Evolutionary conservation across 2,329 filamentous ascomycete species (phyloP).

Genomic region (Clathrospora elynae): DNA sequence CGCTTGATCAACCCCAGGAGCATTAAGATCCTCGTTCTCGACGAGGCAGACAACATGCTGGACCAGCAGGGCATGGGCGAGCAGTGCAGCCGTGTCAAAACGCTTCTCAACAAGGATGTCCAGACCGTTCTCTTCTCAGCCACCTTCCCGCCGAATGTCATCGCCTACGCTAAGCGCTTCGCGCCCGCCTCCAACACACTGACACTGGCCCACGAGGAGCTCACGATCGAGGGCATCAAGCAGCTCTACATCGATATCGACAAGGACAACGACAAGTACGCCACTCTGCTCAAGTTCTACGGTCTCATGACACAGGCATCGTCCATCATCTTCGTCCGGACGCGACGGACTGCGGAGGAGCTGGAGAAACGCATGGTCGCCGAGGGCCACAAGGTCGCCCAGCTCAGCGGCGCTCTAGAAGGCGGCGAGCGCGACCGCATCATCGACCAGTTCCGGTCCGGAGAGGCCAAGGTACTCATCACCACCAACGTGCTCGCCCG

Average conservation of each 20-base stretch:
- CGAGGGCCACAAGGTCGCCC: constrained; percentile 90
- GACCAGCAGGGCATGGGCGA: constrained; percentile 94
- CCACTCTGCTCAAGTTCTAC: constrained; percentile 88
- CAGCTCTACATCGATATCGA: constrained; percentile 97
- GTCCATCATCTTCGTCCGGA: constrained; percentile 98
- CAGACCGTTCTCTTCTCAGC: constrained; percentile 96
- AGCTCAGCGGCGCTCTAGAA: constrained; percentile 86
- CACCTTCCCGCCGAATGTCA: constrained; percentile 85
- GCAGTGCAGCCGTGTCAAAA: constrained; percentile 89
- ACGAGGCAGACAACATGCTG: constrained; percentile 99
- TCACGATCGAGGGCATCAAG: constrained; percentile 95
- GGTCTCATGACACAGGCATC: constrained; percentile 95
- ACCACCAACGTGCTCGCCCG: constrained; percentile 96
- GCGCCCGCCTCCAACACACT: constrained; percentile 86
- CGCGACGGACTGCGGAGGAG: constrained; percentile 79
- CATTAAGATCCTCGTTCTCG: constrained; percentile 84
- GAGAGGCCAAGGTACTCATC: constrained; percentile 92
- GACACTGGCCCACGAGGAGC: constrained; percentile 84
- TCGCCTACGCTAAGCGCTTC: constrained; percentile 81
- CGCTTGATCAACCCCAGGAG: constrained; percentile 72
- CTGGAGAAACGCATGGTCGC: constrained; percentile 85
- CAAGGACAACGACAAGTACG: constrained; percentile 80
- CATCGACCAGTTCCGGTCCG: constrained; percentile 83
- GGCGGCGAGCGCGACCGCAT: constrained; percentile 80
- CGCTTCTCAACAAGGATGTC: constrained; percentile 70